A percentile compares a stretch with the other conserved stretches of the same genome.
Evolutionary conservation across 2,329 filamentous ascomycete species (phyloP).

Genomic region (Furcasterigmium furcatum): DNA sequence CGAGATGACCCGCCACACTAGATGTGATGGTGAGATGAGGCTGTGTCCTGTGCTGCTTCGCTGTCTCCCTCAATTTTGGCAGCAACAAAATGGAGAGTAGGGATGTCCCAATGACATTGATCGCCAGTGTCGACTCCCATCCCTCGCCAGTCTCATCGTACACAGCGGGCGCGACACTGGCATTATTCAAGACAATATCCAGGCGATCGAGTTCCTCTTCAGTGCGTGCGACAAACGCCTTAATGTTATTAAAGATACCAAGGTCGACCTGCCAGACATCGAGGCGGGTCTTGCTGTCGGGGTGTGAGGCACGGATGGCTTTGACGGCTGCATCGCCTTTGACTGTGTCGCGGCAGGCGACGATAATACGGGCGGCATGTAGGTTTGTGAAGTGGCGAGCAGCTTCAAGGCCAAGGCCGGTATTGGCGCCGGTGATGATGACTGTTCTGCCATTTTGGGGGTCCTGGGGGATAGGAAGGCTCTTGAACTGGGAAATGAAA

Average conservation of each 20-base stretch:
- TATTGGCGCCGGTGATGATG: no score
- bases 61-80: conserved; percentile 34
- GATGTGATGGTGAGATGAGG: no score
- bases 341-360: conserved; percentile 34
- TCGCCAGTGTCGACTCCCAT: conserved; percentile 36
- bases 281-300: conserved; percentile 16
- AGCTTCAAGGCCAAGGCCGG: conserved; percentile 37
- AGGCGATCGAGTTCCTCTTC: conserved; percentile 25
- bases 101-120: conserved; percentile 45
- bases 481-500: conserved; percentile 15
- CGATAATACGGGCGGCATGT: conserved; percentile 34
- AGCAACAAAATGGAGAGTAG: conserved; percentile 39
- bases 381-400: conserved; percentile 35
- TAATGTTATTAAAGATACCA: conserved; percentile 15
- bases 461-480: conserved; percentile 24
- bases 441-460: conserved; percentile 29
- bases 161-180: conserved; percentile 21
- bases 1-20: no score
- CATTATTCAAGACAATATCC: conserved; percentile 32
- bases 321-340: conserved; percentile 36
- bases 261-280: conserved; percentile 45
- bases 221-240: conserved; percentile 28
- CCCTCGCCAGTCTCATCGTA: conserved; percentile 23
- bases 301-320: conserved; percentile 23
- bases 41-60: conserved; percentile 18